Evolutionary conservation across 345 rosid species (phyloP).

Genomic region (Erodium maritimum): DNA sequence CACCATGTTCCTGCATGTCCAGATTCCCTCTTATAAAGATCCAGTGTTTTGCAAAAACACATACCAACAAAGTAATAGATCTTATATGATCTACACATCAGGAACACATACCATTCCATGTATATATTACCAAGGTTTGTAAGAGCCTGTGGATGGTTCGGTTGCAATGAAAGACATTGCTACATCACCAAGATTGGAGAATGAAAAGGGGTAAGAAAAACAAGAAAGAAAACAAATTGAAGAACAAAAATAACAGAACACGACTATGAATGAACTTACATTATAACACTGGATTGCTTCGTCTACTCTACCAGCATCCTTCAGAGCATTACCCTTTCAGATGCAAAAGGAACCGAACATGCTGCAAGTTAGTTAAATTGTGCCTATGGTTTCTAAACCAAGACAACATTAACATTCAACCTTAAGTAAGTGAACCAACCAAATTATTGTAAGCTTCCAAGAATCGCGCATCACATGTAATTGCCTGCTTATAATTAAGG

Average conservation of each 20-base stretch:
- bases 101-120: conserved; percentile 73
- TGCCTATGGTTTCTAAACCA: too few species aligned
- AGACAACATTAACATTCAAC: too few species aligned
- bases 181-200: conserved; percentile 27
- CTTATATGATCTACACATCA: not conserved
- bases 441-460: conserved; percentile 95
- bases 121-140: conserved; percentile 96
- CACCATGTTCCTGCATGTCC: conserved; percentile 59
- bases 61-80: not conserved
- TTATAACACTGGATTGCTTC: conserved; percentile 91
- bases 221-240: not conserved
- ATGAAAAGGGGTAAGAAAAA: conserved; percentile 1
- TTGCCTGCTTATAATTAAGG: conserved; percentile 75
- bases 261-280: conserved; percentile 27
- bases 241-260: not conserved
- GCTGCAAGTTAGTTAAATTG: too few species aligned
- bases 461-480: conserved; percentile 68
- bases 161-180: conserved; percentile 91
- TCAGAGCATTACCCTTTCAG: conserved; percentile 87
- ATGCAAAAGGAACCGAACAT: not conserved
- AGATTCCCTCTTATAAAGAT: conserved; percentile 8
- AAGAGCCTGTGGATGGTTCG: conserved; percentile 91
- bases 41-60: not conserved
- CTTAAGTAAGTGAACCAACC: conserved; percentile 36
- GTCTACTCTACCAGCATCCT: conserved; percentile 82